Percentiles rank a stretch among this genome's conserved stretches.
Evolutionary conservation across 345 rosid species (phyloP).

Genomic region (Cardiospermum halicacabum): DNA sequence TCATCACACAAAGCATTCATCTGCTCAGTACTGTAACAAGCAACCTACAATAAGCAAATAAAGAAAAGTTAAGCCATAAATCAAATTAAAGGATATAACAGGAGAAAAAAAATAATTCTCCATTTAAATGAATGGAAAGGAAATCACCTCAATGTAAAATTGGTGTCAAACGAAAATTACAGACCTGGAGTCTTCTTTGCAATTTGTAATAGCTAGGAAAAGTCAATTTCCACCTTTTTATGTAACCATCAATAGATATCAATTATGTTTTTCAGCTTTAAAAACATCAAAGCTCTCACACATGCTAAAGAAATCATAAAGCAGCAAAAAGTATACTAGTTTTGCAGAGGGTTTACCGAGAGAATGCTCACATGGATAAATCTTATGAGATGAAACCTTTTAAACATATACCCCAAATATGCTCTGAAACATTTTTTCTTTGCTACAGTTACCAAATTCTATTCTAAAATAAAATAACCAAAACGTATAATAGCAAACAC

Average conservation of each 20-base stretch:
- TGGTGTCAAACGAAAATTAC: conserved; percentile 79
- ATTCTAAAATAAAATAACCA: conserved; percentile 42
- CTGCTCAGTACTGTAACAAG: conserved; percentile 65
- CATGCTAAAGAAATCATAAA: background rate
- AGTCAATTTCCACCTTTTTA: conserved; percentile 84
- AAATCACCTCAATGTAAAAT: conserved; percentile 77
- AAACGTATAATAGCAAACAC: conserved; percentile 11
- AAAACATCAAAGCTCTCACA: conserved; percentile 8
- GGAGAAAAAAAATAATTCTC: background rate
- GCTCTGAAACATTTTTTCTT: conserved; percentile 79
- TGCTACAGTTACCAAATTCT: conserved; percentile 70
- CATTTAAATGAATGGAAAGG: background rate
- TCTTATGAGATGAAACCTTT: conserved; percentile 69
- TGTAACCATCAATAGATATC: conserved; percentile 29
- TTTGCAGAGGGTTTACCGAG: conserved; percentile 62
- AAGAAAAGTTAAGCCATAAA: background rate
- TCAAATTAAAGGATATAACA: background rate
- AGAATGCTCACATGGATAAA: conserved; percentile 85
- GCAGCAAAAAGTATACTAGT: conserved; percentile 25
- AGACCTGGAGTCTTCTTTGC: conserved; percentile 83
- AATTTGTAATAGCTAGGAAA: conserved; percentile 54
- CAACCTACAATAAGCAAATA: too few relatives aligned
- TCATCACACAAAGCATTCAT: conserved; percentile 86
- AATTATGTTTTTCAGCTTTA: conserved; percentile 4
- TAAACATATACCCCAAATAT: conserved; percentile 75